Evolutionary conservation across 2,329 filamentous ascomycete species (phyloP), one percentile per base, ranked within the genome.

Genomic region (Fusarium secorum): DNA sequence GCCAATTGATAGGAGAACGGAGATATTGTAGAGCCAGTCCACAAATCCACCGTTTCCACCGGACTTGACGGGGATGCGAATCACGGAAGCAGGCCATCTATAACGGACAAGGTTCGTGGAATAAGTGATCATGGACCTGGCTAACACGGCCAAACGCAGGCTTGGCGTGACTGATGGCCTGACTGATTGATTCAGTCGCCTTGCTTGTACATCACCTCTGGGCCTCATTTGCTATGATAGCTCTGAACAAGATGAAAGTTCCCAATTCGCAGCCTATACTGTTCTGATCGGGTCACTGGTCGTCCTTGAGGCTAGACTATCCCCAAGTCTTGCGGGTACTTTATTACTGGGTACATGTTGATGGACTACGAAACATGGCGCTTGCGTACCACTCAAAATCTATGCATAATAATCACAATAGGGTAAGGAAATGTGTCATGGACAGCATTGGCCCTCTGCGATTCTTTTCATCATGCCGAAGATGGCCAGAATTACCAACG

Each of bases 1-100:
- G 54, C 64, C 62, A 56, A 56, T 38, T 24, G 45, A 36, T 67
- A 61, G 41, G 46, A 33, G 39, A 68, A 56, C 38, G 60, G 68
- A 64, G 36, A 49, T 65, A 35, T 48, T 44, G 41, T 32, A 63
- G 57, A 52, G 57, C 44, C 58, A 58, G 32, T 55, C 60, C 61
- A 64, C 64, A 57, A 64, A 20, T 24, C 65, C 74, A 76, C 74
- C 73, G 74, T 68, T 66, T 57, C 67, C 73, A 73, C 74, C 74
- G 60, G 57, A 53, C 57, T 53, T 54, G 55, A 55, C 71, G 56
- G 48, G 63, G 59, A 60, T 71, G 36, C 33, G 65, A 38, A 60
- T 60, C 52, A 64, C 51, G 49, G 61, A 60, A 66, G 56, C 68
- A 62, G 57, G 38, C 58, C 68, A 72, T 26, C 58, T 58, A 63